These are phyloP conservation scores for Cladophialophora chaetospira DNA, from an alignment of 2,329 filamentous ascomycete species.

Conservation along the genomic window DNA sequence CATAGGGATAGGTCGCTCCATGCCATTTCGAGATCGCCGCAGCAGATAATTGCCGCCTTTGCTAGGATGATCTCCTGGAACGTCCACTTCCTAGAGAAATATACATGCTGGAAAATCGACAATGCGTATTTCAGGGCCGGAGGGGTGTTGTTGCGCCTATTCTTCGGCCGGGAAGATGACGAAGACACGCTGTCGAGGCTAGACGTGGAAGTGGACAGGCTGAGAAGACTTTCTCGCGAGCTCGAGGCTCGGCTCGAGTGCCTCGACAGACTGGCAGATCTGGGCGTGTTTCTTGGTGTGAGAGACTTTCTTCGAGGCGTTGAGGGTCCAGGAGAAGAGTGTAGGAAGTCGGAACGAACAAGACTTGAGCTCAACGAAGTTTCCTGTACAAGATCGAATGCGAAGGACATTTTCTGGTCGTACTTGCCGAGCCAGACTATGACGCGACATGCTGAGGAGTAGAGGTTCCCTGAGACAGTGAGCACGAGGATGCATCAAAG, in stretches of 20 bases:
- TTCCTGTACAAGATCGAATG: constrained; percentile 20
- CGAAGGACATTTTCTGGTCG: constrained; percentile 21
- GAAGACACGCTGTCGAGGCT: constrained; percentile 13
- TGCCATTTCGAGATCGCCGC: constrained; percentile 25
- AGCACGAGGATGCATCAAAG: not conserved
- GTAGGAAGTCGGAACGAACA: constrained; percentile 23
- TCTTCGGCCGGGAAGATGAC: constrained; percentile 8
- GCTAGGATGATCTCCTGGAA: constrained; percentile 26
- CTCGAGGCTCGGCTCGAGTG: constrained; percentile 16
- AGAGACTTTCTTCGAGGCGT: constrained; percentile 11
- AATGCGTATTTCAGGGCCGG: constrained; percentile 18
- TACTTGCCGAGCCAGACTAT: constrained; percentile 32
- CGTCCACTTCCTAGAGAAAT: constrained; percentile 24
- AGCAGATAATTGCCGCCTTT: constrained; percentile 26
- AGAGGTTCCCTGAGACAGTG: constrained; percentile 2
- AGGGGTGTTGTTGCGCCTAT: constrained; percentile 12
- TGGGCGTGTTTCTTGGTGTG: not conserved
- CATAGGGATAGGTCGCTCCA: constrained; percentile 25
- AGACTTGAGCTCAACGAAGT: constrained; percentile 26
- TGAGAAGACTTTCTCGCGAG: constrained; percentile 14
- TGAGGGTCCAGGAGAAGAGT: constrained; percentile 1
- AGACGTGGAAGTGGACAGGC: constrained; percentile 14
- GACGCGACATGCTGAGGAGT: constrained; percentile 24
- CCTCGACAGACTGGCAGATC: constrained; percentile 11
- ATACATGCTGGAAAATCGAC: constrained; percentile 25